Percentiles rank a stretch among this genome's conserved stretches.
These are phyloP conservation scores for Keqinozyma sinolaborantium DNA, from an alignment of 1,139 yeast species.

Conservation along the genomic window DNA sequence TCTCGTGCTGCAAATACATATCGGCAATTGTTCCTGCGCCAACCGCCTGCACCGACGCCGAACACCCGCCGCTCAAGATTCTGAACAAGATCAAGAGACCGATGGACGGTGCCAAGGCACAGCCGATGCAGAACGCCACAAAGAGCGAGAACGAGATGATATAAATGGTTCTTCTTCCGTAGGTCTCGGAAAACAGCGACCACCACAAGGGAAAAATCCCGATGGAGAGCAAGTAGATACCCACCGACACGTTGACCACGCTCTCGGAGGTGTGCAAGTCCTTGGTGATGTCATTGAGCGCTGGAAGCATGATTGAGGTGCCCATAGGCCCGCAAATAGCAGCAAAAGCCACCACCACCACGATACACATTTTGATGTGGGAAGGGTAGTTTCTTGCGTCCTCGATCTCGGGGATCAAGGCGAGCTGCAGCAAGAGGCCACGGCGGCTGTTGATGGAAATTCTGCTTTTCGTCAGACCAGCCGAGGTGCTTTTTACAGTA, in stretches of 20 bases:
- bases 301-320: conserved; percentile 81
- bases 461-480: too few relatives aligned
- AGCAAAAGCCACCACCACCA: conserved; percentile 65
- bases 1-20: conserved; percentile 58
- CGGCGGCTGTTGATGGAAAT: conserved; percentile 47
- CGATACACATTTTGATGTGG: conserved; percentile 48
- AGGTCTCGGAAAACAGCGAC: conserved; percentile 73
- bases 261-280: conserved; percentile 56
- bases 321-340: conserved; percentile 90
- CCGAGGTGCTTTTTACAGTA: conserved; percentile 7
- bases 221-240: conserved; percentile 66
- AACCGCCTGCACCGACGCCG: conserved; percentile 84
- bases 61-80: conserved; percentile 72
- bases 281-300: conserved; percentile 55
- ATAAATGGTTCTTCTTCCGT: conserved; percentile 75
- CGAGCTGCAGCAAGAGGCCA: conserved; percentile 51
- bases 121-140: conserved; percentile 66
- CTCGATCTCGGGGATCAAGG: conserved; percentile 66
- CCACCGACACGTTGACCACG: conserved; percentile 74
- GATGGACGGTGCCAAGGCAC: conserved; percentile 63
- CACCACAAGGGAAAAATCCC: conserved; percentile 90
- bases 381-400: conserved; percentile 67
- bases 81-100: conserved; percentile 64
- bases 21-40: conserved; percentile 91
- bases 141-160: conserved; percentile 62